Conservation (phyloP, 306 rosid species). For the Purshia tridentata region DNA sequence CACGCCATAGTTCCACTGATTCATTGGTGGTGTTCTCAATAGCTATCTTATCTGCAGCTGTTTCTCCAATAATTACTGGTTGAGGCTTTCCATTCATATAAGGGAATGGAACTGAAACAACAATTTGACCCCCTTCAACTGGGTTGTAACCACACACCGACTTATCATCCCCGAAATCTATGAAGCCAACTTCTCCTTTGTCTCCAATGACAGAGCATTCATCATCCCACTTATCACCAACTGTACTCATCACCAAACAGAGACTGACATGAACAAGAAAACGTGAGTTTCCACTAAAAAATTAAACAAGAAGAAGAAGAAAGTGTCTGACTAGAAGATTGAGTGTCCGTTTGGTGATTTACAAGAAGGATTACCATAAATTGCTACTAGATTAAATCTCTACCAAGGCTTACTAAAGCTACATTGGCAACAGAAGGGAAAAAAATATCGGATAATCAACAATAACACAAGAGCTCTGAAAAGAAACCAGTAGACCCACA, state of each 20-base stretch:
- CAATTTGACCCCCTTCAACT: constrained; percentile 46
- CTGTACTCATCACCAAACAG: constrained; percentile 47
- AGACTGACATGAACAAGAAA: constrained; percentile 25
- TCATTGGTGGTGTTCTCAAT: constrained; percentile 64
- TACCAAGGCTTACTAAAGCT: not conserved
- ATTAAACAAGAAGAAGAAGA: not conserved
- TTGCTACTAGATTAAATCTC: not conserved
- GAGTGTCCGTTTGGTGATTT: not conserved
- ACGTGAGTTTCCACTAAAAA: constrained; percentile 10
- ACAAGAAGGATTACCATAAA: not conserved
- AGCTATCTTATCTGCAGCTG: constrained; percentile 52
- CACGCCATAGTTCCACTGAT: constrained; percentile 72
- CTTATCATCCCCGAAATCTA: constrained; percentile 75
- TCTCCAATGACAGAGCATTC: constrained; percentile 76
- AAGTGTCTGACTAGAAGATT: not conserved
- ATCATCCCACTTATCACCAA: constrained; percentile 51
- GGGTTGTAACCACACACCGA: constrained; percentile 65
- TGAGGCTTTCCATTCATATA: constrained; percentile 63
- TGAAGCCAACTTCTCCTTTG: constrained; percentile 70
- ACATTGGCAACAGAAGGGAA: not conserved
- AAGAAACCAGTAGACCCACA: not conserved
- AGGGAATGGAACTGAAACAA: constrained; percentile 72
- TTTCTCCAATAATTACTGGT: constrained; percentile 53
- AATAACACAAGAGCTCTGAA: not conserved
- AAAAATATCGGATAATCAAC: not conserved